These are phyloP conservation scores for Colletotrichum somersetense DNA, from an alignment of 2,329 filamentous ascomycete genomes.

Conservation along the genomic window DNA sequence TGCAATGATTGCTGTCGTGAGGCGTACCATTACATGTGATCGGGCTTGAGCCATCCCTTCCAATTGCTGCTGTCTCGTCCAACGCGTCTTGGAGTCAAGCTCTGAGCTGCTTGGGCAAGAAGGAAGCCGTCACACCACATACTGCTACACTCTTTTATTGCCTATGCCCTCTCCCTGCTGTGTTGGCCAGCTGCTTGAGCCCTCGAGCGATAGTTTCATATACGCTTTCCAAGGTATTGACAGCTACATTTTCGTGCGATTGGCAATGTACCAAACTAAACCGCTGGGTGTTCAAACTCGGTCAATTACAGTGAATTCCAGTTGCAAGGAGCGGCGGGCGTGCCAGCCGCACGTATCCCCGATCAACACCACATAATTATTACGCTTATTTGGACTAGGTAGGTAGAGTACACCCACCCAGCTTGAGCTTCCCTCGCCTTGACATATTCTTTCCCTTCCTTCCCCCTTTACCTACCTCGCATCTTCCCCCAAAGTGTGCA, in stretches of 20 bases:
- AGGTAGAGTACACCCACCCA: background rate
- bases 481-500: background rate
- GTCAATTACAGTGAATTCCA: conserved; percentile 11
- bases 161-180: background rate
- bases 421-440: background rate
- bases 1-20: background rate
- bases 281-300: background rate
- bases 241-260: background rate
- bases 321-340: background rate
- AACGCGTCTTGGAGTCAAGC: background rate
- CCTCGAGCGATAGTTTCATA: too few species aligned
- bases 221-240: background rate
- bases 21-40: background rate
- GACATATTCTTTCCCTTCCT: background rate
- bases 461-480: background rate
- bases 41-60: background rate
- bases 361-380: background rate
- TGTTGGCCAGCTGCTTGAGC: background rate
- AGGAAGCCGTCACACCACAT: background rate
- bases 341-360: conserved; percentile 9
- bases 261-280: background rate
- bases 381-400: background rate
- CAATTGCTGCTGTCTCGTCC: background rate
- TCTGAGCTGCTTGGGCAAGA: background rate
- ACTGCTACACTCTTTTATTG: background rate